Base-by-base conservation (phyloP, 192 early-diverging fungal genomes). In the Chytriomyces confervae region DNA sequence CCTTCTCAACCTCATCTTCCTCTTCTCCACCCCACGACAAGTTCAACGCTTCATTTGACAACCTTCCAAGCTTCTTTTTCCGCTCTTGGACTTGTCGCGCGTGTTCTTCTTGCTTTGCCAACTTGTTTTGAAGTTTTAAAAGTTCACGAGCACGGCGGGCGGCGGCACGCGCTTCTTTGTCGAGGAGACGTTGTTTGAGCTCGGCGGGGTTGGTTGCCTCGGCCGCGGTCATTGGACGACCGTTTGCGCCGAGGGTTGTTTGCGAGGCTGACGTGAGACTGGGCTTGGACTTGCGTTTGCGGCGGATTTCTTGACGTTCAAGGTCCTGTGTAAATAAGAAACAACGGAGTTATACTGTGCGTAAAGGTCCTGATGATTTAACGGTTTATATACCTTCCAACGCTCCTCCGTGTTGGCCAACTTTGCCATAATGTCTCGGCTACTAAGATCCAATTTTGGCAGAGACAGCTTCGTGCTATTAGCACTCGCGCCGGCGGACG, bases 331-430 rank as follows among this genome's bases (percentile, higher is more conserved):
- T n/a, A 57, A 10, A 57, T 0, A 27, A 27, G 24, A 27, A 27
- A 27, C 24, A 57, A 16, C 1, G 51, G 51, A 57, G n/a, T 57
- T n/a, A 57, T 23, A 48, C 24, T 46, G 47, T 10, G 66, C 2
- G 18, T n/a, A 13, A 69, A 69, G 11, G 66, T 18, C 10, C 66
- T 46, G 18, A 46, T 46, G 10, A 44, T 64, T 16, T 27, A 13
- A 11, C 27, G 24, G 24, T 27, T 27, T 27, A 27, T 27, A 27
- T 36, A 87, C 86, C 86, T 87, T 87, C 86, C 86, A 87, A 36
- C 86, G 72, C 24, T 80, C 82, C 62, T 87, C 86, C 4, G 83
- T 77, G 77, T 87, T 84, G 10, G 86, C 83, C 50, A 87, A 62
- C 79, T 87, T 87, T n/a, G 81, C 83, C 69, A 80, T 50, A 49